Base-by-base conservation (phyloP, 78 protist species). In the Dictyostelium purpureum region DNA sequence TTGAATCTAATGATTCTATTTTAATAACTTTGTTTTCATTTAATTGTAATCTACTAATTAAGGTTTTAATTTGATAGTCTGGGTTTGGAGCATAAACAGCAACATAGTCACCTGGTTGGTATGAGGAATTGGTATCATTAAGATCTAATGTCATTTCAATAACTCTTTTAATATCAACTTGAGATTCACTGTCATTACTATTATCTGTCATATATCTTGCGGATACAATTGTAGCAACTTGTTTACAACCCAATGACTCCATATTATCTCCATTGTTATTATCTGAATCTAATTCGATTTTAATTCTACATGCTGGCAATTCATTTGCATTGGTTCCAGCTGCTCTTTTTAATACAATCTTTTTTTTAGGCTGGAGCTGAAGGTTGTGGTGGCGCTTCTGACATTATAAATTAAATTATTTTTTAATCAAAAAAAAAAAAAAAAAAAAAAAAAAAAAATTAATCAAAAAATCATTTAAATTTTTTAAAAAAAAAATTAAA, bases 311-410 rank as follows among this genome's bases (percentile, higher is more conserved):
- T 45, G 54, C 37, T 54, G 37, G 91, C 33, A 51, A 51, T 26
- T 42, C 77, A n/a, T 49, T 74, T 6, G 56, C 21, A 35, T 16
- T 71, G 18, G 37, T 52, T 9, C 57, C 67, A 16, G 91, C 91
- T 21, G 91, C 43, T 61, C 91, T 70, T 35, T 56, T 85, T 42
- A 85, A 73, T 6, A 85, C 91, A 43, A 85, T 85, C 81, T 85
- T 85, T 61, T 85, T 85, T 49, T 85, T 85, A 24, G 51, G 28
- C n/a, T 40, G 91, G 77, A 21, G 70, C 47, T 6, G 59, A 61
- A 1, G 77, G 65, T 66, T 24, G 37, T 61, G 2, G 42, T 63
- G 71, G 10, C 12, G 43, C 51, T 67, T 67, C 75, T 38, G 75
- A 11, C 75, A 67, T 67, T 16, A n/a, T n/a, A n/a, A n/a, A n/a